Evolutionary conservation across 2,329 filamentous ascomycete genomes (phyloP).

Genomic region (Xylaria multiplex): DNA sequence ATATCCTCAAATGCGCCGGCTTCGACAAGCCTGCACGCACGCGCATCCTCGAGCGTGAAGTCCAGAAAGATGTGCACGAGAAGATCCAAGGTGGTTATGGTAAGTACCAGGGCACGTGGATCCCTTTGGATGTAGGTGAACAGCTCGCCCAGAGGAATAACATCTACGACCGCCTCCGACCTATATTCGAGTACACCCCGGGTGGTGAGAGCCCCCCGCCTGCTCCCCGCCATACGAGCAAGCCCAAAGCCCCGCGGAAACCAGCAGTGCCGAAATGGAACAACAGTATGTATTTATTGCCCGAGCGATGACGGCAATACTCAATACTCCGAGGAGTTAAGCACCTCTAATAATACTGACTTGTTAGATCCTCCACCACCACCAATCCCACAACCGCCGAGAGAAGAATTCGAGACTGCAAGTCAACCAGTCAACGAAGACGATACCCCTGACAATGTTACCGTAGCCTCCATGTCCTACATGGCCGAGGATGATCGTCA

Average conservation of each 20-base stretch:
- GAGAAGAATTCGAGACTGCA: conserved; percentile 72
- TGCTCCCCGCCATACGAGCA: conserved; percentile 90
- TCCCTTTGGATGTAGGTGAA: conserved; percentile 84
- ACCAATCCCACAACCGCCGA: conserved; percentile 54
- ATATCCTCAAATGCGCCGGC: conserved; percentile 95
- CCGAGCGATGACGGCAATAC: background rate
- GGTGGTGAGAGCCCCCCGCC: conserved; percentile 90
- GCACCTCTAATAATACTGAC: conserved; percentile 40
- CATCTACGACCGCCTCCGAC: conserved; percentile 81
- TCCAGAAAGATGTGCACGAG: conserved; percentile 95
- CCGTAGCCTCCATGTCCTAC: conserved; percentile 84
- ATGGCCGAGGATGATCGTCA: conserved; percentile 84
- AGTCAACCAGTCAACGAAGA: conserved; percentile 75
- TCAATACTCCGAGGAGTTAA: background rate
- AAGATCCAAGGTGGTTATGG: conserved; percentile 99
- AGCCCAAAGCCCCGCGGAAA: conserved; percentile 80
- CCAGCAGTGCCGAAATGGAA: conserved; percentile 71
- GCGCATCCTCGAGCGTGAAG: conserved; percentile 92
- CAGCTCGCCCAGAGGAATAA: conserved; percentile 87
- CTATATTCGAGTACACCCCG: conserved; percentile 89
- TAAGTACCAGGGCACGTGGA: conserved; percentile 99
- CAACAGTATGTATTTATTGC: conserved; percentile 50
- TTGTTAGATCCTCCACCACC: conserved; percentile 48
- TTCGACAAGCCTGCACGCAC: conserved; percentile 97
- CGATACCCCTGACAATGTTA: conserved; percentile 84